Evolutionary conservation across 371 early-diverging fungal species (phyloP), one percentile per base, ranked within the genome.

Genomic region (Encephalitozoon intestinalis): DNA sequence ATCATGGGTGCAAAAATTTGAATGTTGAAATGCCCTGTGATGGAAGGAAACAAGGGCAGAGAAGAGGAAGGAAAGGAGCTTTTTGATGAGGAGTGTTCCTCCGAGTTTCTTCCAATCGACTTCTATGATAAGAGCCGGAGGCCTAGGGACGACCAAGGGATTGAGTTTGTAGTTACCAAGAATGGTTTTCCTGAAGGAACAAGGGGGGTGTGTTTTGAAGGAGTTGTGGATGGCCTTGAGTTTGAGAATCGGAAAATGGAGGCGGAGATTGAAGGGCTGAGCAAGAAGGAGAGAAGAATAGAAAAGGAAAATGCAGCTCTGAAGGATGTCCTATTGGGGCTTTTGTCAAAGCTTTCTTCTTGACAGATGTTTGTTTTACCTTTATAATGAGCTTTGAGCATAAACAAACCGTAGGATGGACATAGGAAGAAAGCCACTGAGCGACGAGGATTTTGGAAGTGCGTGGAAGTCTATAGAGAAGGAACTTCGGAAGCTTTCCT

Each of bases 401-500:
- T 58, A 65, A 65, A 65, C 49, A 65, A 72, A 76, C n/a, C 41
- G 51, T 64, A 63, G 34, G 28, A 79, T 79, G 79, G 68, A 79
- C 25, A 68, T 79, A 18, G 79, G 79, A 46, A 68, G 69, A 64
- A 50, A 5, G 28, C 7, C 34, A 25, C 6, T 79, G 28, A 64
- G 30, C 30, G 26, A 64, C 0, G 26, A 31, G 39, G 66, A 79
- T 3, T 79, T 79, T 64, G 18, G 49, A 9, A 74, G 41, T 12
- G 7, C 70, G 6, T 79, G 79, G 79, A 9, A 4, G 25, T 9
- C 41, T 9, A 67, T 79, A 43, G 39, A 79, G 30, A 37, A 64
- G 23, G 75, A 79, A 37, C 39, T 79, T 2, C 9, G 4, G 2
- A 70, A 69, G 25, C 66, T 79, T 44, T 37, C 30, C 18, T 40